phyloP scores from a whole-genome alignment of 140 eudicot species.

The Cichorium intybus region DNA sequence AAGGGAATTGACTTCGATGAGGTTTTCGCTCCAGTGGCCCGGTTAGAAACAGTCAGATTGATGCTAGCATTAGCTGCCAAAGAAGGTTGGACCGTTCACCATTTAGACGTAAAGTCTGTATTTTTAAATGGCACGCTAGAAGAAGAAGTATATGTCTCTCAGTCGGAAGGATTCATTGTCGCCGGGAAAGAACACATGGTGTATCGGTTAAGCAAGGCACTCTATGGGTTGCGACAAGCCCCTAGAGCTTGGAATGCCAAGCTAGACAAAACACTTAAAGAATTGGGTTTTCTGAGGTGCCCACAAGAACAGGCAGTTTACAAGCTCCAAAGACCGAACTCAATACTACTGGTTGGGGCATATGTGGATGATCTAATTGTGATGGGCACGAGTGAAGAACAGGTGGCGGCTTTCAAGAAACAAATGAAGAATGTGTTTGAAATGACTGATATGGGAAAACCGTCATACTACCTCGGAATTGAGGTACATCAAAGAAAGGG shows the following conservation, averaged over 20 bases:
- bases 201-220: background rate
- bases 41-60: background rate
- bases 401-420: background rate
- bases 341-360: background rate
- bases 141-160: too few species aligned
- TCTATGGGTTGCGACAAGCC: too few species aligned
- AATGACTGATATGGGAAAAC: background rate
- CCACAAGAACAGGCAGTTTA: background rate
- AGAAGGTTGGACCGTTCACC: background rate
- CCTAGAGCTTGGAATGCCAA: background rate
- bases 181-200: background rate
- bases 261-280: background rate
- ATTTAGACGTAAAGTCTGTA: background rate
- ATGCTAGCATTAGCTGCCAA: background rate
- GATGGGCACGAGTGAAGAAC: background rate
- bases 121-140: background rate
- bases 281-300: background rate
- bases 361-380: background rate
- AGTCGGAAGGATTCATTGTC: background rate
- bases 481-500: background rate
- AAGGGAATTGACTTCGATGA: too few species aligned
- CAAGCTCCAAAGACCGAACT: background rate
- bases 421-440: background rate
- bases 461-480: background rate
- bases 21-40: constrained; percentile 5